Conservation (phyloP, 108 stramenopile genomes). For the Nitzschia inconspicua region DNA sequence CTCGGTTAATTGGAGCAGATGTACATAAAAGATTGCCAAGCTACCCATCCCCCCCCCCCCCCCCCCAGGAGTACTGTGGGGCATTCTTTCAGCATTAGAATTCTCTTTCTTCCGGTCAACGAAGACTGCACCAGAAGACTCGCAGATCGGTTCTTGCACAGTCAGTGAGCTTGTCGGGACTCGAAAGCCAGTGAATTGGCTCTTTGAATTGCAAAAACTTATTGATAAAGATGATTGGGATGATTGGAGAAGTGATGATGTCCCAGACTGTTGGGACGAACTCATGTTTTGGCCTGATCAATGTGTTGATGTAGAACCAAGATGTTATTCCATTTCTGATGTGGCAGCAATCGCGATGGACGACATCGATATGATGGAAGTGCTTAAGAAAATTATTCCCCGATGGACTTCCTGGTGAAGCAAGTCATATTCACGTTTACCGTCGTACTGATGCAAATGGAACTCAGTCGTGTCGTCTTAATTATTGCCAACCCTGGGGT, state of each 20-base stretch:
- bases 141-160: background rate
- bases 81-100: no score
- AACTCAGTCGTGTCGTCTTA: background rate
- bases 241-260: slow-evolving; percentile 2
- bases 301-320: slow-evolving; percentile 5
- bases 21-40: no score
- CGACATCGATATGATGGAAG: no score
- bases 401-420: background rate
- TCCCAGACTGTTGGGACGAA: background rate
- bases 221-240: slow-evolving; percentile 6
- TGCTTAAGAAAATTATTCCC: background rate
- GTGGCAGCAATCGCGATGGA: no score
- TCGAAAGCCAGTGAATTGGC: background rate
- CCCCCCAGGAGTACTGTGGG: no score
- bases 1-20: no score
- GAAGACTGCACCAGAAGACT: no score
- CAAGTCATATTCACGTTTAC: background rate
- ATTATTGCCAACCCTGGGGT: background rate
- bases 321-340: slow-evolving; percentile 5
- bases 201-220: background rate
- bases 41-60: no score
- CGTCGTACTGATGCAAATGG: slow-evolving; percentile 3
- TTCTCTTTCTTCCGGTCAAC: no score
- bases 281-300: slow-evolving; percentile 8
- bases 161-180: background rate